These are phyloP conservation scores for Arthrobotrys sphaeroides DNA, from an alignment of 2,329 filamentous ascomycete genomes.

Conservation along the genomic window DNA sequence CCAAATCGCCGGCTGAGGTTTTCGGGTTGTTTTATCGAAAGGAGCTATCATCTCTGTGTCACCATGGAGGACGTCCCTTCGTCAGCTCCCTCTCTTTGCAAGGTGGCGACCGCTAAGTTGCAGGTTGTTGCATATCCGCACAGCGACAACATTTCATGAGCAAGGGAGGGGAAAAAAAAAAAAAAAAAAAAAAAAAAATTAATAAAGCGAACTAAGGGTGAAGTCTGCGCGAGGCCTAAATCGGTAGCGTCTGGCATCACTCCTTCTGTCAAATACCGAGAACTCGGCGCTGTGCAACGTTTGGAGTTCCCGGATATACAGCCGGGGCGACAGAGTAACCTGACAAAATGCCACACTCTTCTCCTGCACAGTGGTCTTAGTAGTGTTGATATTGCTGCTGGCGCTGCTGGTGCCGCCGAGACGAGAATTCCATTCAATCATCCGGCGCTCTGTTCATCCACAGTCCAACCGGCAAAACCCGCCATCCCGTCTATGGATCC, in stretches of 20 bases:
- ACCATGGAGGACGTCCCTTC: neutral
- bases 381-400: neutral
- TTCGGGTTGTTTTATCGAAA: neutral
- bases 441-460: constrained; percentile 2
- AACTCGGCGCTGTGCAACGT: constrained; percentile 4
- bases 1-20: neutral
- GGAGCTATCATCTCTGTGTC: neutral
- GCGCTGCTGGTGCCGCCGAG: neutral
- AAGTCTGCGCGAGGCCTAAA: neutral
- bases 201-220: neutral
- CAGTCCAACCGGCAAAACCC: neutral
- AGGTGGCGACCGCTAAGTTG: neutral
- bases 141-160: neutral
- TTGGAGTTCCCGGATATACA: neutral
- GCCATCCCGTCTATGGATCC: neutral
- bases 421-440: neutral
- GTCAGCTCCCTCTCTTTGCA: neutral
- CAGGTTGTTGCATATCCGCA: neutral
- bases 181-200: neutral
- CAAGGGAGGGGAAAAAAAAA: neutral
- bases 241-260: neutral
- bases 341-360: constrained; percentile 6
- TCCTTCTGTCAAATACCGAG: neutral
- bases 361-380: neutral
- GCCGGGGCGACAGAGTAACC: neutral